phyloP scores from a whole-genome alignment of 805 yeast species.

The Kodamaea hsintzibuensis region DNA sequence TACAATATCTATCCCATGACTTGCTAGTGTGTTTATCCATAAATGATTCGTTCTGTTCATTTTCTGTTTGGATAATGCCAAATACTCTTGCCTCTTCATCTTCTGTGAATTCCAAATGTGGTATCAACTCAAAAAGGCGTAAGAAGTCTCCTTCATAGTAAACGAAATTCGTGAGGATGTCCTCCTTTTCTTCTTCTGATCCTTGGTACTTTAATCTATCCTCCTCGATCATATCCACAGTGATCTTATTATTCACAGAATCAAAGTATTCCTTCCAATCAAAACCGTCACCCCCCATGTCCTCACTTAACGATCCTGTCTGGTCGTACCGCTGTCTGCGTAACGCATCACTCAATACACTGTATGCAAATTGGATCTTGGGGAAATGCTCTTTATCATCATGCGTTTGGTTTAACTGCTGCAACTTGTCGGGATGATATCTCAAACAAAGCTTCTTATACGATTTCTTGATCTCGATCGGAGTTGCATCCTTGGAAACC shows the following conservation, averaged over 20 bases:
- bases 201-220: conserved; percentile 66
- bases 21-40: conserved; percentile 30
- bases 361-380: conserved; percentile 71
- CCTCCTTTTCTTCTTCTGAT: conserved; percentile 58
- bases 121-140: conserved; percentile 68
- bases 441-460: conserved; percentile 27
- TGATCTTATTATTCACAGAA: conserved; percentile 49
- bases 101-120: conserved; percentile 67
- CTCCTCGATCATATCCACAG: conserved; percentile 65
- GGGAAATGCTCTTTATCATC: conserved; percentile 49
- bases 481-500: conserved; percentile 41
- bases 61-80: conserved; percentile 43
- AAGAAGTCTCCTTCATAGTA: conserved; percentile 69
- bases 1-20: conserved; percentile 53
- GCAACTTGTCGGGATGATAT: conserved; percentile 31
- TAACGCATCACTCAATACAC: conserved; percentile 59
- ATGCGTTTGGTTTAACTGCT: conserved; percentile 16
- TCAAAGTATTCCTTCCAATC: conserved; percentile 62
- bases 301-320: conserved; percentile 61
- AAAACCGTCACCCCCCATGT: conserved; percentile 37
- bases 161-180: conserved; percentile 59
- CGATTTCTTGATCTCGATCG: conserved; percentile 60
- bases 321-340: conserved; percentile 61
- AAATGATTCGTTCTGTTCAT: conserved; percentile 31
- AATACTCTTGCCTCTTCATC: conserved; percentile 64